Base-by-base conservation (phyloP, 176 grass and related monocot genomes). In the Pontederia crassipes region DNA sequence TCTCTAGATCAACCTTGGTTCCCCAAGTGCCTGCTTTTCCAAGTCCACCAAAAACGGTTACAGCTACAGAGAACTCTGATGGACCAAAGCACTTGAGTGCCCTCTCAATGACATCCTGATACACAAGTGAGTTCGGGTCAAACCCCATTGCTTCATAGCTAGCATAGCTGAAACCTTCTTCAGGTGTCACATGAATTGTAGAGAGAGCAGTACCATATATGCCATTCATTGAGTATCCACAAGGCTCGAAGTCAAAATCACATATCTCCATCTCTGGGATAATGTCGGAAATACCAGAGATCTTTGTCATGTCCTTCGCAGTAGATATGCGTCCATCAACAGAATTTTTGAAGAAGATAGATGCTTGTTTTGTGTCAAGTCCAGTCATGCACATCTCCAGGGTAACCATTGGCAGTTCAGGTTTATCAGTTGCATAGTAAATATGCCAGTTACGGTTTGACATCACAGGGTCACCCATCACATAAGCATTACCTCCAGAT, bases 351-450 rank as follows among this genome's bases (percentile, higher is more conserved):
- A 74, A 68, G 64, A 80, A 80, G 29, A 69, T 46, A 2, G 62
- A 35, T 28, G 77, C 77, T 55, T 47, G 64, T 12, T 68, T 29
- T 28, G 52, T 49, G 48, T 61, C 55, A n/a, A 80, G 48, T 40
- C 77, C 77, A 15, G 77, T 80, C 77, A 80, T 74, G 69, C 77
- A 80, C 77, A 80, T 80, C 54, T 80, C 77, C 15, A 80, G 55
- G 17, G 77, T 80, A 12, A 80, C 62, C 70, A 74, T 80, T n/a
- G 47, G 63, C 60, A 28, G 71, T 62, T 80, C 77, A 54, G 70
- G 77, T 61, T 74, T 62, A 28, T 80, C 47, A 10, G 70, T 80
- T 0, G 77, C 77, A 48, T 74, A 80, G 54, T 80, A 80, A 11
- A 68, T 72, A 14, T 80, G 77, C 77, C 77, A 80, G 53, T 74